phyloP scores from a whole-genome alignment of 805 yeast genomes.

The Kodamaea sagamina region DNA sequence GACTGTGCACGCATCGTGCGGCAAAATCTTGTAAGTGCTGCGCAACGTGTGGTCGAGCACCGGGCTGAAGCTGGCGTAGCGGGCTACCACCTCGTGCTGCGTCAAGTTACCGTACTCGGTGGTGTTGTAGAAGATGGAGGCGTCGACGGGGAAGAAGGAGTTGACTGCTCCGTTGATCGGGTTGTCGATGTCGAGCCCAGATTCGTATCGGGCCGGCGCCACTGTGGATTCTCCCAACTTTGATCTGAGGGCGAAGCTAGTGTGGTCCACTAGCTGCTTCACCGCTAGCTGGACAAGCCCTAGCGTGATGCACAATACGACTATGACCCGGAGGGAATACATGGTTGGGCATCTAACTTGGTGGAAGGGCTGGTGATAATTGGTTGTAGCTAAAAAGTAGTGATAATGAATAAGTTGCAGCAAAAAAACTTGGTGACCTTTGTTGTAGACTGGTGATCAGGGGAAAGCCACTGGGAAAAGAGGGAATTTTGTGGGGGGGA shows the following conservation, averaged over 20 bases:
- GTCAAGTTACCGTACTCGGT: conserved; percentile 20
- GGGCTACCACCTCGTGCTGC: conserved; percentile 26
- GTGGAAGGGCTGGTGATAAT: too few species aligned
- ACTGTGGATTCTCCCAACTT: neutral
- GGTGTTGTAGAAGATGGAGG: conserved; percentile 32
- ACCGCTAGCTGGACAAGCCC: conserved; percentile 1
- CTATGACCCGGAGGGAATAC: neutral
- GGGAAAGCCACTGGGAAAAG: too few species aligned
- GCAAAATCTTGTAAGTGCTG: conserved; percentile 23
- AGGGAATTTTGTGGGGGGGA: too few species aligned
- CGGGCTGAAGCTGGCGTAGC: conserved; percentile 47
- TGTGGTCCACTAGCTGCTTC: neutral
- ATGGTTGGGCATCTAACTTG: neutral
- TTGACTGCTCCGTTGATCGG: conserved; percentile 38
- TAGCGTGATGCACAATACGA: conserved; percentile 1
- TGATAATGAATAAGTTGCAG: too few species aligned
- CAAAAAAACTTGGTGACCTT: too few species aligned
- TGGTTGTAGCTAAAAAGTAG: neutral
- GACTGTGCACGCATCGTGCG: conserved; percentile 28
- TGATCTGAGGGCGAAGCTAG: neutral
- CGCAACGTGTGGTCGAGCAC: conserved; percentile 27
- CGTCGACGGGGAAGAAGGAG: conserved; percentile 45
- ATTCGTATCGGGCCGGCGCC: neutral
- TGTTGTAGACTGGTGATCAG: too few species aligned
- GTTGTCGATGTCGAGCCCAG: conserved; percentile 23